A percentile compares a stretch with the other conserved stretches of the same genome.
Evolutionary conservation across 495 filamentous ascomycete species (phyloP).

Genomic region (Hamigera avellanea): DNA sequence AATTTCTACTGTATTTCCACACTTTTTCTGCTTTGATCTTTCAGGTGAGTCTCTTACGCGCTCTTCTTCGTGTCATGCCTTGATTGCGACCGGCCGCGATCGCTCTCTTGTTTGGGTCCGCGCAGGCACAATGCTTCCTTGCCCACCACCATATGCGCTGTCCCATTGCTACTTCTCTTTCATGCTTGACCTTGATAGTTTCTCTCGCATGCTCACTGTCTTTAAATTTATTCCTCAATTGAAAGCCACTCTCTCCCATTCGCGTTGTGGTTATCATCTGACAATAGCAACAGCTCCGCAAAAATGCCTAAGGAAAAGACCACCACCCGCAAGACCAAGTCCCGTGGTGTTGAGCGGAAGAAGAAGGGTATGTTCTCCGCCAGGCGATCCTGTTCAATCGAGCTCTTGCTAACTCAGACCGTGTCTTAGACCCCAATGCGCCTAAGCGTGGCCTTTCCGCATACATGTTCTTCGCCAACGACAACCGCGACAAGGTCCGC

Average conservation of each 20-base stretch:
- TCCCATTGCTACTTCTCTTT: not conserved
- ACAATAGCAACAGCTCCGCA: conserved; percentile 10
- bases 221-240: too few species aligned
- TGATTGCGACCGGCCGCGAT: conserved; percentile 14
- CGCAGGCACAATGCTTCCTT: conserved; percentile 1
- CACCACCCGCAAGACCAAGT: conserved; percentile 47
- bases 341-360: conserved; percentile 47
- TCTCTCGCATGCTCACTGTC: not conserved
- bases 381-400: not conserved
- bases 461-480: conserved; percentile 99
- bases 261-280: too few species aligned
- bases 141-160: not conserved
- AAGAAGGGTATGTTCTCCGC: conserved; percentile 66
- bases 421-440: conserved; percentile 75
- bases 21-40: conserved; percentile 4
- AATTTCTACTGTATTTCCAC: conserved; percentile 3
- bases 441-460: conserved; percentile 98
- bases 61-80: conserved; percentile 11
- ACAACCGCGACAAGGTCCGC: conserved; percentile 94
- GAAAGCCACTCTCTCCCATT: too few species aligned
- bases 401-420: conserved; percentile 3
- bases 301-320: conserved; percentile 70
- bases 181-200: not conserved
- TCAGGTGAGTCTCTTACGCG: conserved; percentile 10
- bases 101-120: conserved; percentile 11